These are phyloP conservation scores for Lecanosticta acicola DNA, from an alignment of 2,329 filamentous ascomycete genomes.

Conservation along the genomic window DNA sequence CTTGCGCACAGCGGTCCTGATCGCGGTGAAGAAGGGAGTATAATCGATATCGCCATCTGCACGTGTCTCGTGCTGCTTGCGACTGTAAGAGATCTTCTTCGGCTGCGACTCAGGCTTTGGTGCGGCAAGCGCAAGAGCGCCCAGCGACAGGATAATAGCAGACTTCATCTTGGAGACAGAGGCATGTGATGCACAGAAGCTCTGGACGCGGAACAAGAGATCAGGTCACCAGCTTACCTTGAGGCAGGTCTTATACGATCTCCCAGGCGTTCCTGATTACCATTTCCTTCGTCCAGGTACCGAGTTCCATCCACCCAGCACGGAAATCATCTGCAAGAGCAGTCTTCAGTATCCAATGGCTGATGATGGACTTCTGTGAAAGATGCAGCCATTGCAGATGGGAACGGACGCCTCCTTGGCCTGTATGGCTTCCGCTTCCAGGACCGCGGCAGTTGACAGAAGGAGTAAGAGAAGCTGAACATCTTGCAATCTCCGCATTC, in stretches of 20 bases:
- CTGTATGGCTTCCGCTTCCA: background rate
- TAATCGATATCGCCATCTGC: conserved; percentile 15
- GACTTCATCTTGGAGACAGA: conserved; percentile 12
- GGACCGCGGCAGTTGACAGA: background rate
- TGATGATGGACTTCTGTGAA: background rate
- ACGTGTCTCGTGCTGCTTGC: conserved; percentile 8
- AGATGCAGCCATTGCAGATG: background rate
- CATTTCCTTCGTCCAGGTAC: background rate
- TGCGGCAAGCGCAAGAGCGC: conserved; percentile 18
- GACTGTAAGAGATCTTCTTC: conserved; percentile 6
- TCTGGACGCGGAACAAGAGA: background rate
- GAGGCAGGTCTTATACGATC: background rate
- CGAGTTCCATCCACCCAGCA: background rate
- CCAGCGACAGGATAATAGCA: conserved; percentile 12
- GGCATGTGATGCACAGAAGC: background rate
- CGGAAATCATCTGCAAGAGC: background rate
- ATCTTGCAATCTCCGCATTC: background rate
- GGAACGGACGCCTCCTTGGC: background rate
- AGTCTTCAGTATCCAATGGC: background rate
- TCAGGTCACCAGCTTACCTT: background rate
- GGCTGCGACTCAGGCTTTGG: conserved; percentile 11
- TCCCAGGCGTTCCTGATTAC: background rate
- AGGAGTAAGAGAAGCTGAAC: background rate
- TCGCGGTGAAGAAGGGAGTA: conserved; percentile 12
- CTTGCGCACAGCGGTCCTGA: conserved; percentile 15